phyloP scores from a whole-genome alignment of 495 filamentous ascomycete genomes.

The Penicillium atrosanguineum region DNA sequence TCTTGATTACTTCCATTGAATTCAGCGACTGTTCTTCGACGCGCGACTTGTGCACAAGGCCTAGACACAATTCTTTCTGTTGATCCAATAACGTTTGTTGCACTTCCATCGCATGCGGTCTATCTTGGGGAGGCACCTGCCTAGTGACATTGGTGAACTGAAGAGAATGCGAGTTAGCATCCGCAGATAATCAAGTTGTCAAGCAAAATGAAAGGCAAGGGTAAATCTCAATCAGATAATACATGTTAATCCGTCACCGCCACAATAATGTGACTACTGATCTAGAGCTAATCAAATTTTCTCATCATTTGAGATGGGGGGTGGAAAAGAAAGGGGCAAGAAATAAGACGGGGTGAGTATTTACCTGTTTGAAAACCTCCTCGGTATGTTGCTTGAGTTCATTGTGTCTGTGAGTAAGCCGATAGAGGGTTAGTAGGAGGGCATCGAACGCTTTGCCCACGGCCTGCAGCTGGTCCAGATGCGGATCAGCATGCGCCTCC shows the following conservation, averaged over 20 bases:
- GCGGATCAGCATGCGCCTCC: conserved; percentile 36
- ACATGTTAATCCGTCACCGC: conserved; percentile 52
- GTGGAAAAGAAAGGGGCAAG: conserved; percentile 7
- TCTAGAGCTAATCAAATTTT: conserved; percentile 59
- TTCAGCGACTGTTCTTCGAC: conserved; percentile 34
- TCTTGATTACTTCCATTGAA: conserved; percentile 45
- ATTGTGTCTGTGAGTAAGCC: conserved; percentile 43
- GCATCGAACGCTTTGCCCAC: conserved; percentile 48
- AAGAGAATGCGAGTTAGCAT: conserved; percentile 19
- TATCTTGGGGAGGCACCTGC: conserved; percentile 25
- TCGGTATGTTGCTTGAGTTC: conserved; percentile 41
- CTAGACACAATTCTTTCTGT: conserved; percentile 30
- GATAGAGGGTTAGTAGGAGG: conserved; percentile 48
- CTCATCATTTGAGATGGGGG: conserved; percentile 47
- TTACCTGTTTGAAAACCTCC: conserved; percentile 49
- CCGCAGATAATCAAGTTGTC: conserved; percentile 1
- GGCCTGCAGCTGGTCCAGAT: conserved; percentile 34
- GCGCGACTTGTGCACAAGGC: conserved; percentile 26
- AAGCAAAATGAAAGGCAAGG: conserved; percentile 5
- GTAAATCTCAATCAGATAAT: conserved; percentile 49
- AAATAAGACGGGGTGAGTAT: conserved; percentile 13
- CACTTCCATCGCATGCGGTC: conserved; percentile 31
- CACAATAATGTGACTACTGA: conserved; percentile 49
- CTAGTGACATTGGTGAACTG: conserved; percentile 25
- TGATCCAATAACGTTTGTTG: conserved; percentile 33